Evolutionary conservation across 2,329 filamentous ascomycete species (phyloP).

Genomic region (Didymella pomorum): DNA sequence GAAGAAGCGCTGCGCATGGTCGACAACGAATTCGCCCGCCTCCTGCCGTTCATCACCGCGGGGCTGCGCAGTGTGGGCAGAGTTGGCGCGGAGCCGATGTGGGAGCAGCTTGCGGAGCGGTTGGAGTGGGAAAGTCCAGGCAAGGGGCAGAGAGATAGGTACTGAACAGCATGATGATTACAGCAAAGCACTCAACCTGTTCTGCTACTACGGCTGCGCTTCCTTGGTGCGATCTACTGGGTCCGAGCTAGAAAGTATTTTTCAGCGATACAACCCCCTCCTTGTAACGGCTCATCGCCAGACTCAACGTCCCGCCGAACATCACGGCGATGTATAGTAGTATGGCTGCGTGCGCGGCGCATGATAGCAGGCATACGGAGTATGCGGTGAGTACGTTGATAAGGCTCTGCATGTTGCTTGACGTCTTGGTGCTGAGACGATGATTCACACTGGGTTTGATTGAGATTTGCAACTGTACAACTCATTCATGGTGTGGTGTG

Average conservation of each 20-base stretch:
- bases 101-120: constrained; percentile 84
- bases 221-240: too few relatives aligned
- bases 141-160: constrained; percentile 14
- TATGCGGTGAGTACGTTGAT: not conserved
- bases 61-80: constrained; percentile 79
- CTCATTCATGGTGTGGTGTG: not conserved
- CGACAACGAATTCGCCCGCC: constrained; percentile 68
- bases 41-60: constrained; percentile 74
- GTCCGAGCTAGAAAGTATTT: not conserved
- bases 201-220: not conserved
- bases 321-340: not conserved
- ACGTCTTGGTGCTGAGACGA: not conserved
- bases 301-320: not conserved
- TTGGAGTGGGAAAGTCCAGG: constrained; percentile 62
- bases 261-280: not conserved
- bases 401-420: not conserved
- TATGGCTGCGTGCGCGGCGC: not conserved
- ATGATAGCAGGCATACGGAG: not conserved
- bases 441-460: not conserved
- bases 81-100: constrained; percentile 73
- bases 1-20: constrained; percentile 63
- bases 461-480: not conserved
- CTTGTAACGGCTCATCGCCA: not conserved
- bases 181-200: not conserved
- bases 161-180: not conserved